These are phyloP conservation scores for Gloeophyllum trabeum DNA, from an alignment of 768 basidiomycete genomes.

Conservation along the genomic window DNA sequence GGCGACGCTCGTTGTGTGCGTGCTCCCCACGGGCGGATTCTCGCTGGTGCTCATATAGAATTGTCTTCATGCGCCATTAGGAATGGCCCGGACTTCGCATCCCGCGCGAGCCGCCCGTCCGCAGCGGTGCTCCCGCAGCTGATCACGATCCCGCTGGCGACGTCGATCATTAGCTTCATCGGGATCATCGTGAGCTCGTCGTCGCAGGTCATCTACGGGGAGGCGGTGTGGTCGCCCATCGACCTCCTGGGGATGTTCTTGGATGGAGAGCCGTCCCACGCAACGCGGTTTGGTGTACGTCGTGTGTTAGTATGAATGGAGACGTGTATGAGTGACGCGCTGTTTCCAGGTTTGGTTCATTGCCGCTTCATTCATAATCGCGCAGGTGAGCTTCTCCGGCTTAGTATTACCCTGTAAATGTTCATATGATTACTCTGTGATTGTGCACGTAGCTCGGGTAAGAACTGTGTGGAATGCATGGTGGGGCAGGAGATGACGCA, in stretches of 20 bases:
- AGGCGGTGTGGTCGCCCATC: constrained; percentile 72
- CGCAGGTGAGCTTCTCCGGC: constrained; percentile 27
- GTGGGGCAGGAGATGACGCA: too few species aligned
- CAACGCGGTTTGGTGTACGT: constrained; percentile 56
- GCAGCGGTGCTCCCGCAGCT: constrained; percentile 59
- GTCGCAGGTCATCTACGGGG: constrained; percentile 63
- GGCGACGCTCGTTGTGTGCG: constrained; percentile 60
- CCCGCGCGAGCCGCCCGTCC: constrained; percentile 40
- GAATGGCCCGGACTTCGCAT: constrained; percentile 72
- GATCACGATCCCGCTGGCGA: constrained; percentile 59
- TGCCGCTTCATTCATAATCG: constrained; percentile 66
- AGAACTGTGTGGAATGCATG: too few species aligned
- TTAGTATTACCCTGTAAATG: neutral
- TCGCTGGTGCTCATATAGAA: constrained; percentile 4
- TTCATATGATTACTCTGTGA: constrained; percentile 1
- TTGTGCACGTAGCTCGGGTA: constrained; percentile 6
- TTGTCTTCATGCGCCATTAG: constrained; percentile 19
- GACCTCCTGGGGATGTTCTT: constrained; percentile 60
- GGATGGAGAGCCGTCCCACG: constrained; percentile 46
- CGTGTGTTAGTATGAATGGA: neutral
- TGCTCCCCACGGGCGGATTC: constrained; percentile 4
- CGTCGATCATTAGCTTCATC: constrained; percentile 66
- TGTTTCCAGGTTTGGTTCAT: constrained; percentile 61
- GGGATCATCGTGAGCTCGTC: constrained; percentile 78
- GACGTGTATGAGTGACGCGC: constrained; percentile 6